Conservation (phyloP, 2,329 filamentous ascomycete species). For the Phaeosphaeriaceae sp. region DNA sequence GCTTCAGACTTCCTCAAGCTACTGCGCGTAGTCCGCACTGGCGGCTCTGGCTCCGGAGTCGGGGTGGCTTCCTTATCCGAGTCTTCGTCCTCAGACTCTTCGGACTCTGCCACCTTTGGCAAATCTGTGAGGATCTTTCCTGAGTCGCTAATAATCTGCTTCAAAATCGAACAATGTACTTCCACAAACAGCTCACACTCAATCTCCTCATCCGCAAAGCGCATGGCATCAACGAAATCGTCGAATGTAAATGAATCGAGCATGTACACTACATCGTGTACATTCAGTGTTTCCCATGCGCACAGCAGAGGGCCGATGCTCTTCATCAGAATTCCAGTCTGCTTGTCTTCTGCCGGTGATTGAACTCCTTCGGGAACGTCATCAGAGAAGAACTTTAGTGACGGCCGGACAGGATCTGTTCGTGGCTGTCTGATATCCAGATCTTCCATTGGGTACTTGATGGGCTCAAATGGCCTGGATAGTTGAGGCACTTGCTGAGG, state of each 20-base stretch:
- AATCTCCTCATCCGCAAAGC: constrained; percentile 73
- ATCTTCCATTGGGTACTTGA: constrained; percentile 97
- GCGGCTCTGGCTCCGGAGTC: constrained; percentile 69
- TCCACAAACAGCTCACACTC: constrained; percentile 88
- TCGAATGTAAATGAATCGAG: constrained; percentile 98
- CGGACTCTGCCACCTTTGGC: constrained; percentile 66
- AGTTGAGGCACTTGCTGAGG: constrained; percentile 61
- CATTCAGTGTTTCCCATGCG: constrained; percentile 95
- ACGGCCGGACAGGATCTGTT: constrained; percentile 71
- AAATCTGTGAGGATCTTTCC: constrained; percentile 81
- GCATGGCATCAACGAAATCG: constrained; percentile 89
- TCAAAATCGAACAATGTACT: constrained; percentile 88
- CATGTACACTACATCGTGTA: constrained; percentile 94
- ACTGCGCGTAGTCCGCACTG: constrained; percentile 80
- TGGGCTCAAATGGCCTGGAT: constrained; percentile 56
- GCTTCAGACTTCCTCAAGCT: constrained; percentile 84
- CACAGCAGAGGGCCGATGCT: constrained; percentile 87
- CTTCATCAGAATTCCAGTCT: constrained; percentile 73
- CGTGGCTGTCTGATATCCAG: constrained; percentile 75
- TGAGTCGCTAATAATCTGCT: constrained; percentile 79
- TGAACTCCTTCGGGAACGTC: constrained; percentile 57
- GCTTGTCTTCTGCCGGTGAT: constrained; percentile 42
- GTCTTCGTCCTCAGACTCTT: constrained; percentile 55
- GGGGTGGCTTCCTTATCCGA: constrained; percentile 60
- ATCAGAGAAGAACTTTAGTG: constrained; percentile 76